Evolutionary conservation across 2,329 filamentous ascomycete genomes (phyloP).

Genomic region (Mycosphaerella sp.): DNA sequence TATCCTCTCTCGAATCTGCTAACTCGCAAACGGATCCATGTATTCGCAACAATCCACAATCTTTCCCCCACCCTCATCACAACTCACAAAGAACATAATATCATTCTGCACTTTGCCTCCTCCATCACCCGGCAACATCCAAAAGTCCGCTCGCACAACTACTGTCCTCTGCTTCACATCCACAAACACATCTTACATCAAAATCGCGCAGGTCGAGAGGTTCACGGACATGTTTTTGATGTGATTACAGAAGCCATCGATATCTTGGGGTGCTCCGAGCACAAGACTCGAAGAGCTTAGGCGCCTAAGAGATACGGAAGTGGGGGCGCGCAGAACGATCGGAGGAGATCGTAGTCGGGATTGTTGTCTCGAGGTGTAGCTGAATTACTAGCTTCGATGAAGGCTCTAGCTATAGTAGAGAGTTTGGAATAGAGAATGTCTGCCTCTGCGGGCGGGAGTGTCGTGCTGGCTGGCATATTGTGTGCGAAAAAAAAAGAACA

Average conservation of each 20-base stretch:
- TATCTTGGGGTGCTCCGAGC: slow-evolving; percentile 15
- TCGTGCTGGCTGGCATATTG: not conserved
- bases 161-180: slow-evolving; percentile 16
- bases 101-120: slow-evolving; percentile 17
- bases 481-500: not conserved
- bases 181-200: slow-evolving; percentile 13
- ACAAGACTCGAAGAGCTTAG: slow-evolving; percentile 17
- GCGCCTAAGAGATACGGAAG: slow-evolving; percentile 19
- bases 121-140: slow-evolving; percentile 16
- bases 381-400: slow-evolving; percentile 18
- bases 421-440: slow-evolving; percentile 14
- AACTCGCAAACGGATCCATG: slow-evolving; percentile 19
- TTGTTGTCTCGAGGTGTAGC: slow-evolving; percentile 14
- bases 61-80: slow-evolving; percentile 14
- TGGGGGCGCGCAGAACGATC: slow-evolving; percentile 11
- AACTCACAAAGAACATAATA: slow-evolving; percentile 18
- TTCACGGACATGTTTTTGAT: slow-evolving; percentile 14
- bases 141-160: slow-evolving; percentile 15
- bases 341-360: slow-evolving; percentile 16
- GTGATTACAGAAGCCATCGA: slow-evolving; percentile 17
- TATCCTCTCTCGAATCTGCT: slow-evolving; percentile 15
- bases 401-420: slow-evolving; percentile 14
- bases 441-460: not conserved
- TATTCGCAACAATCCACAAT: slow-evolving; percentile 17
- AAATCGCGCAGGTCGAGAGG: slow-evolving; percentile 17